Conservation (phyloP, 495 filamentous ascomycete species). For the Aspergillus sclerotioniger region DNA sequence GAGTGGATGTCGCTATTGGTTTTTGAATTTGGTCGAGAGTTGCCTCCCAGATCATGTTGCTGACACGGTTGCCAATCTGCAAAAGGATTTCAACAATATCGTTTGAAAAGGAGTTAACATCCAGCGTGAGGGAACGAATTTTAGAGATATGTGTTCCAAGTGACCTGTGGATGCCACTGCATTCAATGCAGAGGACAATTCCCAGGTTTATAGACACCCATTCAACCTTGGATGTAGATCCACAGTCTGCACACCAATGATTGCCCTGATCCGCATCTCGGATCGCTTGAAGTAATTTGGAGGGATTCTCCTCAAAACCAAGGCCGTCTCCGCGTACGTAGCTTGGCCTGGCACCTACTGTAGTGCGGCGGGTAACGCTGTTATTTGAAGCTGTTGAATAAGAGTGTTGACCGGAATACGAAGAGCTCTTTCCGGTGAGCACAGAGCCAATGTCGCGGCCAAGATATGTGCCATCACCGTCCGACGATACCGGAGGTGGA, state of each 20-base stretch:
- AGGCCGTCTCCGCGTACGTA: constrained; percentile 64
- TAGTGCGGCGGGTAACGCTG: constrained; percentile 75
- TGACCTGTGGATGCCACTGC: constrained; percentile 94
- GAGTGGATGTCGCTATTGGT: constrained; percentile 69
- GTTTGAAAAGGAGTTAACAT: constrained; percentile 91
- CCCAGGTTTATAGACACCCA: constrained; percentile 99
- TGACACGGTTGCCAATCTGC: constrained; percentile 87
- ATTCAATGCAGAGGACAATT: constrained; percentile 96
- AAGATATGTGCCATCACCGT: constrained; percentile 52
- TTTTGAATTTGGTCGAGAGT: constrained; percentile 70
- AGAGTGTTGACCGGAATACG: constrained; percentile 59
- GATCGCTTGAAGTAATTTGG: constrained; percentile 79
- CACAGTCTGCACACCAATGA: constrained; percentile 92
- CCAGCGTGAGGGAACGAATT: constrained; percentile 89
- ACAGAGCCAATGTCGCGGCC: constrained; percentile 86
- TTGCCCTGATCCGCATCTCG: constrained; percentile 92
- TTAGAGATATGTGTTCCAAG: constrained; percentile 98
- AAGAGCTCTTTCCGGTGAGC: constrained; percentile 89
- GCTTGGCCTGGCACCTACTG: constrained; percentile 83
- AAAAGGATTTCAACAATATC: constrained; percentile 95
- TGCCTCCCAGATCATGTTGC: constrained; percentile 96
- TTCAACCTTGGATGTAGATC: constrained; percentile 85
- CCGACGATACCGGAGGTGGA: constrained; percentile 39
- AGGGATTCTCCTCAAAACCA: constrained; percentile 76
- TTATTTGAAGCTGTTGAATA: constrained; percentile 48